These are phyloP conservation scores for Diplodia mutila DNA, from an alignment of 2,329 filamentous ascomycete genomes.

Conservation along the genomic window DNA sequence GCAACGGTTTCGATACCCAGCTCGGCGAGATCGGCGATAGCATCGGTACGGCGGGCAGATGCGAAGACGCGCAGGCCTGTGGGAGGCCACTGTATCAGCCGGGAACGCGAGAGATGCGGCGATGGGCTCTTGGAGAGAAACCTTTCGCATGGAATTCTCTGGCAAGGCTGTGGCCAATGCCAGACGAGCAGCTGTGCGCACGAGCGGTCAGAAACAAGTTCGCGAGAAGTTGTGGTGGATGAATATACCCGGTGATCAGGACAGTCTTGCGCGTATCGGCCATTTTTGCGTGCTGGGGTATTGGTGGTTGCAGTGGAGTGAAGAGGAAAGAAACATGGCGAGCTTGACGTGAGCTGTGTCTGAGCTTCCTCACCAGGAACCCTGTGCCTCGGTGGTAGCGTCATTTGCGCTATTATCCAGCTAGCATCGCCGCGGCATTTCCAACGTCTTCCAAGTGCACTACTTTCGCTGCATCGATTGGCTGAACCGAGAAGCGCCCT, in stretches of 20 bases:
- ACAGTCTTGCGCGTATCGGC: conserved; percentile 33
- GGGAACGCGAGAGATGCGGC: conserved; percentile 19
- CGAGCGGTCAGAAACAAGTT: not conserved
- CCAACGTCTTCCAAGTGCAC: not conserved
- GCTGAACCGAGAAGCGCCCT: not conserved
- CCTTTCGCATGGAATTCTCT: conserved; percentile 58
- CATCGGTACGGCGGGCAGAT: conserved; percentile 57
- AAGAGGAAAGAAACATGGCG: not conserved
- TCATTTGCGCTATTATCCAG: not conserved
- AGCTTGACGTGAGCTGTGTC: not conserved
- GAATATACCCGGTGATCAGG: conserved; percentile 42
- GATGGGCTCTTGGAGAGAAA: conserved; percentile 23
- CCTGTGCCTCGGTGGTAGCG: conserved; percentile 7
- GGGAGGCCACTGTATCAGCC: not conserved
- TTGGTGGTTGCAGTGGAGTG: not conserved
- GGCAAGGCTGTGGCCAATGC: conserved; percentile 63
- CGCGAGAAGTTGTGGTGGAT: not conserved
- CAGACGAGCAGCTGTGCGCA: conserved; percentile 51
- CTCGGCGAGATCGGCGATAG: conserved; percentile 54
- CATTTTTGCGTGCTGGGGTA: conserved; percentile 10
- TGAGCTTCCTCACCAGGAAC: conserved; percentile 7
- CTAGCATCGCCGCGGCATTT: not conserved
- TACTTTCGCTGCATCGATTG: not conserved
- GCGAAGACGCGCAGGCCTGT: conserved; percentile 60
- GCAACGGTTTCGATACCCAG: conserved; percentile 58